A percentile compares a stretch with the other conserved stretches of the same genome.
phyloP scores from a whole-genome alignment of 2,329 filamentous ascomycete species.

The Balansia obtecta region DNA sequence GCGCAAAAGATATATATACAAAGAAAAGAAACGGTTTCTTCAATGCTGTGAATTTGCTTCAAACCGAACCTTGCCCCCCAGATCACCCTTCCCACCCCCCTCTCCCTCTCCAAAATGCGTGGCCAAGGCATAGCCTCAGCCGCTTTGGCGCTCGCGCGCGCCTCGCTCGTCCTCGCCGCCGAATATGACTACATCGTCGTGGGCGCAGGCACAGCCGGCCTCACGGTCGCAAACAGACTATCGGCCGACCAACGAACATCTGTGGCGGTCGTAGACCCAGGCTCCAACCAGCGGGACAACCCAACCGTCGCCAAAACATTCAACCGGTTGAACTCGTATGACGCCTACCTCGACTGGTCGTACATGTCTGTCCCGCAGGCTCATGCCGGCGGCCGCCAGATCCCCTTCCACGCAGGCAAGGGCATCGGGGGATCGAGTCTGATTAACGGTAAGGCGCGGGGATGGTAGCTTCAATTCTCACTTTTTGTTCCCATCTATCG shows the following conservation, averaged over 20 bases:
- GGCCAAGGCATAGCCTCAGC: no score
- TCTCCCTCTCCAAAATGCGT: no score
- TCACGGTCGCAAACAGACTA: constrained; percentile 25
- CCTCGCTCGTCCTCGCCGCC: no score
- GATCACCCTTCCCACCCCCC: no score
- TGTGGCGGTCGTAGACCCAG: constrained; percentile 26
- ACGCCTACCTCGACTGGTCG: constrained; percentile 22
- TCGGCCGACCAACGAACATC: constrained; percentile 19
- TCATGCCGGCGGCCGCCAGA: constrained; percentile 17
- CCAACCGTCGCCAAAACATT: constrained; percentile 18
- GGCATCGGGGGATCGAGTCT: constrained; percentile 27
- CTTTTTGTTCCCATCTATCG: no score
- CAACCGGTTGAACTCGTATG: constrained; percentile 14
- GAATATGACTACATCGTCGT: constrained; percentile 23
- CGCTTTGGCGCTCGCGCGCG: no score
- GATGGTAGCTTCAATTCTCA: no score
- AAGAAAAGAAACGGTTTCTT: no score
- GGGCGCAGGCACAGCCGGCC: constrained; percentile 25
- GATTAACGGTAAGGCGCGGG: constrained; percentile 22
- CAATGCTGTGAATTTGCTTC: no score
- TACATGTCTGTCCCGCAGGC: constrained; percentile 21
- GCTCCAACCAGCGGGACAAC: constrained; percentile 22
- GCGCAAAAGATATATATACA: no score
- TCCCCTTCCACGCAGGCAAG: constrained; percentile 22
- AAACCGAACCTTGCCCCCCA: no score